These are phyloP conservation scores for Musa beccarii DNA, from an alignment of 176 grass and related monocot species.

Conservation along the genomic window DNA sequence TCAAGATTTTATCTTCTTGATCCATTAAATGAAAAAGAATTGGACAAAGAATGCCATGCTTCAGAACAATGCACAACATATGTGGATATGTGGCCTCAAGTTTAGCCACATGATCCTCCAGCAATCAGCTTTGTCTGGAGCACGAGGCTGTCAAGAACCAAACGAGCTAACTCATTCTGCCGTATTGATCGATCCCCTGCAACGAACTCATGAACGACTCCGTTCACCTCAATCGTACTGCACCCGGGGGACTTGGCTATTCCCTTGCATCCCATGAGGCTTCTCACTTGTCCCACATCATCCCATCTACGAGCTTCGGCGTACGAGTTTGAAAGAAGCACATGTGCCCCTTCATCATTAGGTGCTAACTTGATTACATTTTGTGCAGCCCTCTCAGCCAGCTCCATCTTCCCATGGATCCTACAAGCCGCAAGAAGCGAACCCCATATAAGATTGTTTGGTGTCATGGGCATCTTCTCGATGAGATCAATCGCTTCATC, in stretches of 20 bases:
- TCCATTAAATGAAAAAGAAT: no score
- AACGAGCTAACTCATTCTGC: background rate
- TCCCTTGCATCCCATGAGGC: constrained; percentile 35
- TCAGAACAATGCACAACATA: background rate
- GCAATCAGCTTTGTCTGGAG: background rate
- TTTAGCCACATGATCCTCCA: background rate
- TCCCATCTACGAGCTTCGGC: constrained; percentile 52
- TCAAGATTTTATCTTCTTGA: no score
- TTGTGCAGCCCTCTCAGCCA: constrained; percentile 37
- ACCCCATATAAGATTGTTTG: constrained; percentile 66
- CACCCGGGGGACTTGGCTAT: constrained; percentile 55
- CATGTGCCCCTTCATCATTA: constrained; percentile 51
- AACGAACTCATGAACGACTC: background rate
- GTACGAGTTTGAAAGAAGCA: constrained; percentile 65
- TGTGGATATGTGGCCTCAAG: background rate
- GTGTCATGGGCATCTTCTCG: constrained; percentile 48
- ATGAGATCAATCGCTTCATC: constrained; percentile 63
- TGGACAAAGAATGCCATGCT: background rate
- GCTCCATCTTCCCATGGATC: constrained; percentile 42
- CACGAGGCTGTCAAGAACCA: background rate
- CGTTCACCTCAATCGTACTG: constrained; percentile 44
- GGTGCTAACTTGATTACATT: constrained; percentile 31
- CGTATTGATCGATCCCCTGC: background rate
- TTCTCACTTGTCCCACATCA: constrained; percentile 49
- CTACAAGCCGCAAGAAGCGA: constrained; percentile 70